Percentiles rank a stretch among this genome's conserved stretches.
phyloP scores from a whole-genome alignment of 257 asterid genomes.

The Capsicum chinense region DNA sequence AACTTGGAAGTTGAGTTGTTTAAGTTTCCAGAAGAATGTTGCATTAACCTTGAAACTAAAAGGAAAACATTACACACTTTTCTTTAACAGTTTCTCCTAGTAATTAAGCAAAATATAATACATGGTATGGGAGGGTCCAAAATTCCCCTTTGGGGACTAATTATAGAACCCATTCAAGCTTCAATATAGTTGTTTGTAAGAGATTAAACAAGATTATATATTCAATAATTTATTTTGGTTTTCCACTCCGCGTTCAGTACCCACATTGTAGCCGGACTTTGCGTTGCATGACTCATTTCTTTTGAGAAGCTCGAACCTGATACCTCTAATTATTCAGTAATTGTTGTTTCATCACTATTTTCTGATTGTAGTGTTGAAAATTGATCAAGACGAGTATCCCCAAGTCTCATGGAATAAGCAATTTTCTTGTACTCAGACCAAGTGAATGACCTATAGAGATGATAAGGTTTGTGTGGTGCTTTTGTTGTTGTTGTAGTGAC shows the following conservation, averaged over 20 bases:
- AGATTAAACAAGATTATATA: neutral
- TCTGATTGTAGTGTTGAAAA: slow-evolving; percentile 31
- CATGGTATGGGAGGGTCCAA: neutral
- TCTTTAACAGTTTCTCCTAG: neutral
- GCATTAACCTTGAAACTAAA: neutral
- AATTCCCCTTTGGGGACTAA: neutral
- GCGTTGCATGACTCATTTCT: neutral
- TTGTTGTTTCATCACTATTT: neutral
- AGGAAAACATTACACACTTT: neutral
- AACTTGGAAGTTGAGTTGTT: neutral
- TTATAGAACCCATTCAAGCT: neutral
- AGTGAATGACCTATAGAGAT: slow-evolving; percentile 53
- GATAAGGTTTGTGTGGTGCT: slow-evolving; percentile 36
- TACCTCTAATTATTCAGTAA: neutral
- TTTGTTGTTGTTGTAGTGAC: slow-evolving; percentile 27
- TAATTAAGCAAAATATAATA: neutral
- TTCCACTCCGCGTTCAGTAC: neutral
- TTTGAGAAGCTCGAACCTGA: neutral
- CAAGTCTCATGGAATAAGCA: slow-evolving; percentile 38
- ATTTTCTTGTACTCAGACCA: slow-evolving; percentile 62
- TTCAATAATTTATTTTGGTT: neutral
- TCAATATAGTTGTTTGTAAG: no score
- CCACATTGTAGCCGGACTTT: no score
- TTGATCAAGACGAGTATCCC: slow-evolving; percentile 48
- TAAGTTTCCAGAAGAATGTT: neutral